phyloP scores from a whole-genome alignment of 495 filamentous ascomycete species.

The Rhizodiscina lignyota region DNA sequence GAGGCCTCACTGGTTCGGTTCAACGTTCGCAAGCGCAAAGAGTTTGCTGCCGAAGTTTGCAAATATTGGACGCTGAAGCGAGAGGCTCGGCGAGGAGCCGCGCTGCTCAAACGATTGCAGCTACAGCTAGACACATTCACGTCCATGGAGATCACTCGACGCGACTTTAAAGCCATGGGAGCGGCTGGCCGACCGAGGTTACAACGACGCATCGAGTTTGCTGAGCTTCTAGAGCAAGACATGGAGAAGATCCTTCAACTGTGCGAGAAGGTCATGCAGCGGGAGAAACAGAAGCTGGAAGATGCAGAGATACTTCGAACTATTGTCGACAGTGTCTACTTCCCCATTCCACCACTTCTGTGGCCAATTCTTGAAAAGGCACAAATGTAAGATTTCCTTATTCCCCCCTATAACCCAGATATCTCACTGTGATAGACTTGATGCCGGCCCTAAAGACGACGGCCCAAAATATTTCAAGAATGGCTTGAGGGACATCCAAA shows the following conservation, averaged over 20 bases:
- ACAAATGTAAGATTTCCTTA: conserved; percentile 25
- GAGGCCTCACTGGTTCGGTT: conserved; percentile 67
- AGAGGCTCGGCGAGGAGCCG: conserved; percentile 79
- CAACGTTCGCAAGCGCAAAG: conserved; percentile 65
- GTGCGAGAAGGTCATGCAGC: conserved; percentile 48
- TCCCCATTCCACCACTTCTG: conserved; percentile 66
- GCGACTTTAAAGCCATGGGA: conserved; percentile 87
- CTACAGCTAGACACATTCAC: conserved; percentile 89
- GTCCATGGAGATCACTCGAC: conserved; percentile 85
- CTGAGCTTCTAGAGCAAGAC: conserved; percentile 54
- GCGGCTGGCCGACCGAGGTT: conserved; percentile 63
- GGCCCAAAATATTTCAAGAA: conserved; percentile 50
- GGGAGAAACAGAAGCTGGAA: conserved; percentile 58
- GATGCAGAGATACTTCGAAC: conserved; percentile 57
- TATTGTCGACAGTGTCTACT: conserved; percentile 75
- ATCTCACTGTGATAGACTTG: no score
- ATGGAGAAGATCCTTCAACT: conserved; percentile 54
- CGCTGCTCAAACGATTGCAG: conserved; percentile 80
- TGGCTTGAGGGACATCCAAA: conserved; percentile 44
- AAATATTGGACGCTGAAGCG: conserved; percentile 97
- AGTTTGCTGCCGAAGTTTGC: conserved; percentile 82
- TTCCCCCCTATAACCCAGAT: no score
- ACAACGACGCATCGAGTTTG: conserved; percentile 73
- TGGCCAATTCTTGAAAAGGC: conserved; percentile 71
- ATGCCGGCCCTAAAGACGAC: no score